phyloP scores from a whole-genome alignment of 2,329 filamentous ascomycete species.

The Botryotinia convoluta region DNA sequence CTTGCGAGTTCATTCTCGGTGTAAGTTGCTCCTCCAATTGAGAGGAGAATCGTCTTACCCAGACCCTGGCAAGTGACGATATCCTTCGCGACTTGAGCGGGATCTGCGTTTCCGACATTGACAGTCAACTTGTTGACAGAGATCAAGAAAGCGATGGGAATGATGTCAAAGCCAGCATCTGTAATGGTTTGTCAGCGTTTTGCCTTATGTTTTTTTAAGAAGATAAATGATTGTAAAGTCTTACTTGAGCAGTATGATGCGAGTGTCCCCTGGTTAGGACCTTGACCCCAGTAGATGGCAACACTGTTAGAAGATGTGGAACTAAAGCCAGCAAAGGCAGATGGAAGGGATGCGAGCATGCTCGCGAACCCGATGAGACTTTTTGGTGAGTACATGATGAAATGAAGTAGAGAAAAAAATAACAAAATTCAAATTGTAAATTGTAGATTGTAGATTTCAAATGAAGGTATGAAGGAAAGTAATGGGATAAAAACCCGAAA shows the following conservation, averaged over 20 bases:
- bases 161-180: slow-evolving; percentile 12
- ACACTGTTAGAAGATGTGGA: slow-evolving; percentile 49
- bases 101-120: slow-evolving; percentile 19
- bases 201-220: neutral
- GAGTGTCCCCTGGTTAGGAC: slow-evolving; percentile 15
- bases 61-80: slow-evolving; percentile 20
- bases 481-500: slow-evolving; percentile 18
- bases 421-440: neutral
- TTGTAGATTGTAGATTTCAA: neutral
- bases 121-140: slow-evolving; percentile 14
- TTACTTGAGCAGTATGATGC: slow-evolving; percentile 22
- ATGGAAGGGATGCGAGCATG: slow-evolving; percentile 29
- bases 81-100: slow-evolving; percentile 15
- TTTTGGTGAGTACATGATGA: slow-evolving; percentile 20
- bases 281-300: slow-evolving; percentile 61
- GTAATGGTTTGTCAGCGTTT: neutral
- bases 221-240: neutral
- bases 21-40: slow-evolving; percentile 69
- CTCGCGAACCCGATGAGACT: slow-evolving; percentile 16
- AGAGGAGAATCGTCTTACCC: slow-evolving; percentile 67
- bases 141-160: slow-evolving; percentile 14
- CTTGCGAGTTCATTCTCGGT: slow-evolving; percentile 63
- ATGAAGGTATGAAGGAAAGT: slow-evolving; percentile 20
- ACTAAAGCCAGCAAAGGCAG: slow-evolving; percentile 43
- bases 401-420: slow-evolving; percentile 9